These are phyloP conservation scores for Cystofilobasidium capitatum DNA, from an alignment of 768 basidiomycete species.

Conservation along the genomic window DNA sequence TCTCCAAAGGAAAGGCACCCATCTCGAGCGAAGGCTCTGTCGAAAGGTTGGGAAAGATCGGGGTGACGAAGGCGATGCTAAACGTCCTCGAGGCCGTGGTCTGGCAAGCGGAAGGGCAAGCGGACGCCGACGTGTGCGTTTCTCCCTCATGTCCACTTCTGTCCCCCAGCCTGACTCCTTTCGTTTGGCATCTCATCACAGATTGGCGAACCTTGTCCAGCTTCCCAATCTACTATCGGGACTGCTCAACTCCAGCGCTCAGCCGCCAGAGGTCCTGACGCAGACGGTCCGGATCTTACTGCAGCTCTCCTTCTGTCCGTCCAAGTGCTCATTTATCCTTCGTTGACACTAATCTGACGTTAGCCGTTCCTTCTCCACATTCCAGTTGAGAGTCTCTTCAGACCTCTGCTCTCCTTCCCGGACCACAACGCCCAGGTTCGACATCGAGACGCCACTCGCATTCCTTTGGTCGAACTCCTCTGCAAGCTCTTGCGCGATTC, in stretches of 20 bases:
- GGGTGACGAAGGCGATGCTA: constrained; percentile 2
- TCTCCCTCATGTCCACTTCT: neutral
- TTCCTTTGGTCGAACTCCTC: constrained; percentile 18
- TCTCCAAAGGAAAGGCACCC: neutral
- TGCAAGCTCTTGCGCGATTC: constrained; percentile 20
- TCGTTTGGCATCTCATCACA: neutral
- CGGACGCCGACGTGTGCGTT: constrained; percentile 4
- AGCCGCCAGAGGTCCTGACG: constrained; percentile 4
- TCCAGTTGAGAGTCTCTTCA: constrained; percentile 20
- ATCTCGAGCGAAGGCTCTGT: neutral
- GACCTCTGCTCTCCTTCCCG: constrained; percentile 17
- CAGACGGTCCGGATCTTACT: constrained; percentile 21
- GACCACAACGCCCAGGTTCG: neutral
- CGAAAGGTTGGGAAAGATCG: neutral
- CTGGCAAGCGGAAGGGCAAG: constrained; percentile 15
- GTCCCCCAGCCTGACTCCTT: neutral
- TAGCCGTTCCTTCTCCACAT: too few species aligned
- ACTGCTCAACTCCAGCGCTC: neutral
- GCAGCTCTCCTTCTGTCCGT: constrained; percentile 10
- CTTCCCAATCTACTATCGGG: constrained; percentile 3
- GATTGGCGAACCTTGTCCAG: neutral
- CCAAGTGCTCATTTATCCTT: neutral
- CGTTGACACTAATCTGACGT: too few species aligned
- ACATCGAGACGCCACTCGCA: constrained; percentile 8
- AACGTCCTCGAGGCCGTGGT: constrained; percentile 6